Base-by-base conservation (phyloP, 805 yeast species). In the Schwanniomyces vanrijiae region DNA sequence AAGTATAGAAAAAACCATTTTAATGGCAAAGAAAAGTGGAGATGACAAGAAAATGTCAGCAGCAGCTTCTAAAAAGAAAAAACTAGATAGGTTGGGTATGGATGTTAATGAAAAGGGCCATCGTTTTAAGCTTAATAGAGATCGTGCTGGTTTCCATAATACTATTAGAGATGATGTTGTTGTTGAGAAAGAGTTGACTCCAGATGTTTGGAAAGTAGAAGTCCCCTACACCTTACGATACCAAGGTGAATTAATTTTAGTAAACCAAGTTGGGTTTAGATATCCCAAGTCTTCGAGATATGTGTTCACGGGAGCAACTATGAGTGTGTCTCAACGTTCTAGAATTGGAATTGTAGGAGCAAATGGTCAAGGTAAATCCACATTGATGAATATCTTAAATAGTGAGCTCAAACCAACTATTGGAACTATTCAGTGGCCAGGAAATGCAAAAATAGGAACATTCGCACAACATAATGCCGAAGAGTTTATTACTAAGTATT, bases 331-430 rank as follows among this genome's bases (percentile, higher is more conserved):
- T 13, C 42, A 39, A 14, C 19, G 29, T 13, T 9, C 20, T 21
- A 20, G 42, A 76, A 33, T 33, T 16, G 37, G 37, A 16, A 33
- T 33, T 4, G 37, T 33, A 16, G 37, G 37, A 2, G 37, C 77
- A 56, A 73, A 73, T 64, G 77, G 77, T 71, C 76, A 76, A 49
- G 77, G 77, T 71, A 73, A 73, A 63, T 73, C 77, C 50, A 73
- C 77, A 57, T 71, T 91, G 73, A 90, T 94, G 95, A 86, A 90
- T 77, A 90, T 91, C 60, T 81, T 86, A 71, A 91, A 92, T 60
- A 29, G 42, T n/a, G 19, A 39, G 3, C 22, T 39, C 10, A n/a
- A 19, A 16, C 42, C 42, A 4, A 39, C 42, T 21, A 9, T 14
- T 11, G 28, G 42, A 10, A 21, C 19, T 5, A 24, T 39, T 21